These are phyloP conservation scores for Chamaenerion angustifolium DNA, from an alignment of 345 rosid genomes.

Conservation along the genomic window DNA sequence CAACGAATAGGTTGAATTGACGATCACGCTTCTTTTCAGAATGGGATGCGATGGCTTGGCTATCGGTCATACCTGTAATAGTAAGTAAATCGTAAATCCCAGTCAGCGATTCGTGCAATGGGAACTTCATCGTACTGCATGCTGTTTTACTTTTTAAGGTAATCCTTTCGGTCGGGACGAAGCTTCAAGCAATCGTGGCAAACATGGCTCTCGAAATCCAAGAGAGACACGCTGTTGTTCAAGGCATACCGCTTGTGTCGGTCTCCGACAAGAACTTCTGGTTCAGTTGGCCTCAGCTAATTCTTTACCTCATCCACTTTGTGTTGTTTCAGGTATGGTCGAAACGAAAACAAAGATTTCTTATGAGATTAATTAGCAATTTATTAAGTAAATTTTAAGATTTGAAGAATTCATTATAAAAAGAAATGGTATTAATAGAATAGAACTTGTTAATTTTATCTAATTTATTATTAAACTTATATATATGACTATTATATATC, in stretches of 20 bases:
- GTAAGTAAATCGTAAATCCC: too few species aligned
- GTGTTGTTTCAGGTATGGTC: slow-evolving; percentile 83
- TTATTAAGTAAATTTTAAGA: too few species aligned
- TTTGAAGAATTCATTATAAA: too few species aligned
- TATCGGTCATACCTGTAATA: slow-evolving; percentile 55
- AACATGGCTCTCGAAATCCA: slow-evolving; percentile 84
- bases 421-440: too few species aligned
- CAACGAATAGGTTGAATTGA: too few species aligned
- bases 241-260: slow-evolving; percentile 92
- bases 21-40: slow-evolving; percentile 36
- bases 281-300: slow-evolving; percentile 61
- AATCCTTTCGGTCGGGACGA: slow-evolving; percentile 73
- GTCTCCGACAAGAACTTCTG: slow-evolving; percentile 81
- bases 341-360: too few species aligned
- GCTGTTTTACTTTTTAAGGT: slow-evolving; percentile 31
- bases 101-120: too few species aligned
- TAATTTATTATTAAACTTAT: too few species aligned
- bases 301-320: slow-evolving; percentile 76
- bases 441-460: too few species aligned
- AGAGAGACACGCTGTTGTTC: slow-evolving; percentile 78
- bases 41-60: slow-evolving; percentile 43
- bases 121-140: too few species aligned
- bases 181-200: slow-evolving; percentile 76
- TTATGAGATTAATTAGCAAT: too few species aligned
- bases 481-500: too few species aligned